Evolutionary conservation across 306 rosid species (phyloP), one percentile per base, ranked within the genome.

Genomic region (Cucumis hystrix): DNA sequence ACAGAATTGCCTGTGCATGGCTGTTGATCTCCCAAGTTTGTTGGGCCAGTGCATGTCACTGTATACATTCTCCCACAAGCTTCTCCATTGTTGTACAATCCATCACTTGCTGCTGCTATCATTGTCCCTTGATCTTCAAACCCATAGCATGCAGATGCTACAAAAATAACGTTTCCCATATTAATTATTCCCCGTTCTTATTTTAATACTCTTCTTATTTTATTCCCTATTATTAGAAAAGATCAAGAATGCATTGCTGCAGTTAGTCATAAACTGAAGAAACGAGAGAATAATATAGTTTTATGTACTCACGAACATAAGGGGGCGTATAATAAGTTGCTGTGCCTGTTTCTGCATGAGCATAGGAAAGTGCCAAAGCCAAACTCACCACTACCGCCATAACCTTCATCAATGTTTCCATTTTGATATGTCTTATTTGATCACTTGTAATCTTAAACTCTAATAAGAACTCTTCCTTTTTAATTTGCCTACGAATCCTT

Each of bases 51-150:
- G 75, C 75, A 68, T 43, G 23, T 69, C 4, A 69, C 75, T 0
- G 17, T 39, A 25, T 69, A 69, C 75, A 69, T 69, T 69, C 57
- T 69, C 28, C 75, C 75, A 21, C 75, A 69, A 1, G 56, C 57
- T 1, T 30, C 75, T 6, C 75, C 75, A 41, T 69, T 69, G 35
- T 43, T 43, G 2, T 21, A 69, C n/a, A 69, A 0, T 10, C 52
- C 75, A 9, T 43, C 56, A 7, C 75, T n/a, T 8, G 75, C 75
- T 41, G 75, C 75, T 40, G 75, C 75, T 69, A 69, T 41, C 75
- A 69, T 20, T 12, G 75, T 69, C 8, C 75, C 75, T 43, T 69
- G 56, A 3, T 43, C 75, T 5, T 69, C 52, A 10, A 17, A 69
- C 7, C 75, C 75, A 10, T 0, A 69, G 33, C 75, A 69, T 20